Base-by-base conservation (phyloP, 179 eudicot genomes). In the Silene vulgaris region DNA sequence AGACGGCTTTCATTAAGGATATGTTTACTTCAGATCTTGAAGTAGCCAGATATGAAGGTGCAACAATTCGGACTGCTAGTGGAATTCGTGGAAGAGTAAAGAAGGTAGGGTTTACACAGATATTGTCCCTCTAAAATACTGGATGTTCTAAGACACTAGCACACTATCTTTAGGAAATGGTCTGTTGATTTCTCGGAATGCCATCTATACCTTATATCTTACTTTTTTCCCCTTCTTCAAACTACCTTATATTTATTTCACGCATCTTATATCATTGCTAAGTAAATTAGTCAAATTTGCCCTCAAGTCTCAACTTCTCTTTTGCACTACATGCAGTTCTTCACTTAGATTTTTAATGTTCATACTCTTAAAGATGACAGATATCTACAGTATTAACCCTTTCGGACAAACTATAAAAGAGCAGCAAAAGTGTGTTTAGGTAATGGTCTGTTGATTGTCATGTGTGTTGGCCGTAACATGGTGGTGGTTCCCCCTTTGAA, bases 1-100 rank as follows among this genome's bases (percentile, higher is more conserved):
- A 91, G 80, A 96, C 99, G 0, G 98, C 97, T 5, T 88, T 91
- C 59, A 93, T 96, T 35, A 88, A 89, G 77, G 91, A 91, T 78
- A 96, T 96, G 99, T 96, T 91, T 81, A 96, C 98, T 69, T 91
- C 97, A 73, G 98, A 96, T 86, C 99, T 93, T 81, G 98, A 96
- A 81, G 81, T 96, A 78, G 98, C 99, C 17, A 91, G 91, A 83
- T 93, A 87, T 83, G 98, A 96, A 81, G 97, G 99, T 77, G 99
- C 97, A 30, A 78, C 89, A 9, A 62, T 96, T 65, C 87, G 88
- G 54, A 96, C 99, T 54, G 96, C 90, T 65, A 96, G 98, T 88
- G 93, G 92, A 68, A 90, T 96, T 62, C 91, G 99, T 23, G 98
- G 99, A 52, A 95, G 94, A 80, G 94, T 96, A 59, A 96, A 96